phyloP scores from a whole-genome alignment of 2,329 filamentous ascomycete species.

The Tolypocladium nubicola region DNA sequence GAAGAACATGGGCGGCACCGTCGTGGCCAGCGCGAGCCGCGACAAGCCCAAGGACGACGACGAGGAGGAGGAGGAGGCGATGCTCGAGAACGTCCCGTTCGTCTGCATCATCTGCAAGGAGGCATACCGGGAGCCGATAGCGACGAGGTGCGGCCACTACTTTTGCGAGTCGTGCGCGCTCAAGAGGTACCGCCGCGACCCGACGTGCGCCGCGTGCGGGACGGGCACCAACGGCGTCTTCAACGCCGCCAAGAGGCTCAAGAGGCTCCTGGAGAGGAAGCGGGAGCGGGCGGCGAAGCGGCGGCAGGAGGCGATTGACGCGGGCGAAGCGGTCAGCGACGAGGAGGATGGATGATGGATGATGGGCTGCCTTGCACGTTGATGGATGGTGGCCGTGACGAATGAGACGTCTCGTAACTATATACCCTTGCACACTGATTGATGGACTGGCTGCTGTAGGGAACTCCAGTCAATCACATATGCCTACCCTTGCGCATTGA shows the following conservation, averaged over 20 bases:
- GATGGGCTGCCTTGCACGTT: too few relatives aligned
- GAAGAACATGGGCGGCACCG: constrained; percentile 49
- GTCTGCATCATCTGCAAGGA: constrained; percentile 79
- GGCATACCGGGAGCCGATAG: constrained; percentile 66
- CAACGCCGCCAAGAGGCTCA: constrained; percentile 74
- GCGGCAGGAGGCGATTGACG: constrained; percentile 41
- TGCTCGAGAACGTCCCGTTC: constrained; percentile 79
- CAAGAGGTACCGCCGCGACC: constrained; percentile 75
- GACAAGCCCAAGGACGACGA: constrained; percentile 25
- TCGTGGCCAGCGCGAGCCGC: constrained; percentile 49
- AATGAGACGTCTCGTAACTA: too few relatives aligned
- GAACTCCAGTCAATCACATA: too few relatives aligned
- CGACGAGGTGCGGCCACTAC: constrained; percentile 90
- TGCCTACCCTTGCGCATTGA: too few relatives aligned
- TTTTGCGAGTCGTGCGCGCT: constrained; percentile 90
- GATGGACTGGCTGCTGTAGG: too few relatives aligned
- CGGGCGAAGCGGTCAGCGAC: constrained; percentile 37
- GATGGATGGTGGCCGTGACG: too few relatives aligned
- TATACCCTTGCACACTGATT: too few relatives aligned
- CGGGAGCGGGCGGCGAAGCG: constrained; percentile 47
- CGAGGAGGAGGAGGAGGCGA: constrained; percentile 51
- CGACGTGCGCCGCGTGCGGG: constrained; percentile 77
- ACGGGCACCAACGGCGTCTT: constrained; percentile 82
- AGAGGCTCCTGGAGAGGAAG: constrained; percentile 69
- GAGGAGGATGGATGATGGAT: constrained; percentile 18